Evolutionary conservation across 208 protist species (phyloP), one percentile per base, ranked within the genome.

Genomic region (Wallacemonas rigidus): DNA sequence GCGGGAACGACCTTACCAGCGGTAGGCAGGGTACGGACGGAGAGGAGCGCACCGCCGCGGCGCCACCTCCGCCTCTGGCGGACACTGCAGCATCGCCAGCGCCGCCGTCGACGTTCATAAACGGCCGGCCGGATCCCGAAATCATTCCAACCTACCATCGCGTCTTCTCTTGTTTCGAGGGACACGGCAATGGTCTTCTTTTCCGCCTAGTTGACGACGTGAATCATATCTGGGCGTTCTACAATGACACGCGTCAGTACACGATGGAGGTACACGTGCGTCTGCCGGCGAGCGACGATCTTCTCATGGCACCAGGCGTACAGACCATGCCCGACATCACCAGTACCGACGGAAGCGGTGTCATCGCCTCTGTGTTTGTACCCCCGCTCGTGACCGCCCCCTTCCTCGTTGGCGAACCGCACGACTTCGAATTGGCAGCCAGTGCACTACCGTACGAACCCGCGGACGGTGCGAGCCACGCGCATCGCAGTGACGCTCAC

Each of bases 191-290:
- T 69, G 88, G 88, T 15, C 77, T 95, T 11, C 74, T 95, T 60
- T 95, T 95, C 85, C 91, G 91, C 43, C 72, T 95, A 47, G 85
- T 95, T 1, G 85, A 93, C 47, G 77, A 81, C 26, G 69, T 67
- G 38, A 86, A 85, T 56, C 69, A 76, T 9, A 90, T 84, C 15
- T 95, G 91, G 88, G 86, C 79, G 63, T 95, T 90, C 57, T 92
- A 93, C 83, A 95, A 95, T 67, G 91, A 95, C 79, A 93, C 88
- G n/a, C 56, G 62, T 26, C 80, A 92, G 14, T 93, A 87, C 68
- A 50, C 73, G 38, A 93, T 95, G 82, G 85, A 77, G 7, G 85
- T 85, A 4, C 86, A 81, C 71, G 86, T 93, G 60, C 72, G 61
- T 45, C 87, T 88, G 51, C 69, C 74, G 4, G 14, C 47, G 50